phyloP scores from a whole-genome alignment of 257 asterid genomes.

The Solanum appendiculatum region DNA sequence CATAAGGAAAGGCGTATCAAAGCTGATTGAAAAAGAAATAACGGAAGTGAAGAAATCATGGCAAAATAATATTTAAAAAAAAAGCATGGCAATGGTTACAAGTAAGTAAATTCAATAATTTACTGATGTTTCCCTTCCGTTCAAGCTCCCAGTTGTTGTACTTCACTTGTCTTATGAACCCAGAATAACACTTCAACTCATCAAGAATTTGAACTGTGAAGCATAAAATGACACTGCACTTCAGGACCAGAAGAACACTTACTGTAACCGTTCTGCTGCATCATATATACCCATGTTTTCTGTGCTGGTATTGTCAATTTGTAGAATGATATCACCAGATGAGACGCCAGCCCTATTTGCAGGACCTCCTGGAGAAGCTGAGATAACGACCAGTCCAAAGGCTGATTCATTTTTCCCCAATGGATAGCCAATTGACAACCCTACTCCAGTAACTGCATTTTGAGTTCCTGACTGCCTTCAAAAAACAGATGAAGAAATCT shows the following conservation, averaged over 20 bases:
- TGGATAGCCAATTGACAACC: conserved; percentile 87
- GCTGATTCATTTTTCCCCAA: conserved; percentile 45
- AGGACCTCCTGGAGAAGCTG: conserved; percentile 98
- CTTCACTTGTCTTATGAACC: not conserved
- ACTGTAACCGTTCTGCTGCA: conserved; percentile 92
- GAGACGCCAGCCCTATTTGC: conserved; percentile 77
- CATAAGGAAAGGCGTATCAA: not conserved
- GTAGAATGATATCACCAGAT: conserved; percentile 78
- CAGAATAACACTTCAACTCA: not conserved
- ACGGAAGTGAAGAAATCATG: not conserved
- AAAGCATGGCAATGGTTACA: not conserved
- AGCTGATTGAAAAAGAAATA: not conserved
- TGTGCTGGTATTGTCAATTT: conserved; percentile 67
- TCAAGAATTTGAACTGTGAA: not conserved
- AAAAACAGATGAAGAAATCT: conserved; percentile 27
- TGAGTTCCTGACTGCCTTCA: conserved; percentile 99
- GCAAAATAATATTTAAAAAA: not conserved
- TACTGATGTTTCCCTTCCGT: not conserved
- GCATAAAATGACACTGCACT: not conserved
- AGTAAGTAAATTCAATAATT: not conserved
- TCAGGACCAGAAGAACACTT: conserved; percentile 24
- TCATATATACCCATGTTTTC: conserved; percentile 84
- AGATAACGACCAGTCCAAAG: conserved; percentile 73
- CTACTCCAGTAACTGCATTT: conserved; percentile 85
- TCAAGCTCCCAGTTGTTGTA: not conserved